A percentile compares a stretch with the other conserved stretches of the same genome.
phyloP scores from a whole-genome alignment of 257 asterid species.

The Fraxinus americana region DNA sequence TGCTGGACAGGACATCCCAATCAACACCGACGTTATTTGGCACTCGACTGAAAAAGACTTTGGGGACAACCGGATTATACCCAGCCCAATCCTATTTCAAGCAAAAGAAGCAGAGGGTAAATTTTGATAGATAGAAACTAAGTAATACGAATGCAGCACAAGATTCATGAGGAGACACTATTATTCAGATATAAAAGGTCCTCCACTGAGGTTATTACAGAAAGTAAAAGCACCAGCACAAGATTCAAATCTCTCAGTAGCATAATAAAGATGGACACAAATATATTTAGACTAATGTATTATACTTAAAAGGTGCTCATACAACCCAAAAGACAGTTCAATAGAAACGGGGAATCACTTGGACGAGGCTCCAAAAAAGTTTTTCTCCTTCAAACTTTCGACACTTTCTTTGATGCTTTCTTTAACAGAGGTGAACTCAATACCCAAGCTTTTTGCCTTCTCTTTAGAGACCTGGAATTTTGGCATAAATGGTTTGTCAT shows the following conservation, averaged over 20 bases:
- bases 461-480: conserved; percentile 64
- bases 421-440: conserved; percentile 62
- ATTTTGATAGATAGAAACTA: no score
- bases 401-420: conserved; percentile 67
- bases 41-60: no score
- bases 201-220: background rate
- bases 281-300: background rate
- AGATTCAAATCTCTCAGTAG: background rate
- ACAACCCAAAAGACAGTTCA: background rate
- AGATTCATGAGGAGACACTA: no score
- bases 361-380: conserved; percentile 36
- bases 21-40: no score
- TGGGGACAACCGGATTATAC: no score
- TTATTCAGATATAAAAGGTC: background rate
- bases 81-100: no score
- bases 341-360: conserved; percentile 13
- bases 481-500: conserved; percentile 61
- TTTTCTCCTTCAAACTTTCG: conserved; percentile 69
- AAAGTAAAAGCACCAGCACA: background rate
- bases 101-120: no score
- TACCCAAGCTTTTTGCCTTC: conserved; percentile 55
- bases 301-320: background rate
- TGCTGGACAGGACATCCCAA: no score
- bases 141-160: no score
- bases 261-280: background rate